Evolutionary conservation across 208 protist species (phyloP), one percentile per base, ranked within the genome.

Genomic region (Acanthamoeba triangularis): DNA sequence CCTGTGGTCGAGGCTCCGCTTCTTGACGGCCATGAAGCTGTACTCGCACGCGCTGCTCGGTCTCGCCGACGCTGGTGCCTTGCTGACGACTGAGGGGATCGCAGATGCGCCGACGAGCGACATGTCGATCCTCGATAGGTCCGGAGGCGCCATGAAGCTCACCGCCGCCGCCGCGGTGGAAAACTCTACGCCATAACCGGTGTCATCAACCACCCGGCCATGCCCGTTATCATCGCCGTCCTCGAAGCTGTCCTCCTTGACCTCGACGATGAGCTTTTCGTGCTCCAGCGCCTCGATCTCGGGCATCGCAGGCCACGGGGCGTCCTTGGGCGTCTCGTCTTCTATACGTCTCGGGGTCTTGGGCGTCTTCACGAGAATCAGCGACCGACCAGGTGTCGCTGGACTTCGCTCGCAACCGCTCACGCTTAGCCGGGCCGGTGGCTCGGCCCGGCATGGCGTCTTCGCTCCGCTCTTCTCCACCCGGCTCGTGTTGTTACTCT

Each of bases 231-330:
- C 49, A 11, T 4, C 49, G 11, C 49, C 49, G 49, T 52, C 49
- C 69, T 78, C 69, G 69, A 78, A 78, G 76, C 76, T 84, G 44
- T 84, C 47, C 18, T 84, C 76, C 76, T 84, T 84, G 33, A 84
- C 44, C 76, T 84, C 76, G 7, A 84, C 76, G n/a, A 54, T 30
- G 7, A 84, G 76, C 41, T 84, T 5, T 37, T 84, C 76, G 44
- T 84, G 76, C 4, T 84, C 76, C 3, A 84, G 47, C 7, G 72
- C 72, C 41, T 82, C 72, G 30, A 82, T 82, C 33, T 82, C 72
- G 18, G 72, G 72, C 72, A 82, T 82, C 10, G 72, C 25, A 10
- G 72, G 72, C 72, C 72, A 82, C 37, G 72, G 72, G 72, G 44
- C 37, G 72, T 44, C 33, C 41, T 82, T 82, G 13, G 44, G 52